A percentile compares a stretch with the other conserved stretches of the same genome.
Evolutionary conservation across 805 yeast species (phyloP).

Genomic region (Pichia sporocuriosa): DNA sequence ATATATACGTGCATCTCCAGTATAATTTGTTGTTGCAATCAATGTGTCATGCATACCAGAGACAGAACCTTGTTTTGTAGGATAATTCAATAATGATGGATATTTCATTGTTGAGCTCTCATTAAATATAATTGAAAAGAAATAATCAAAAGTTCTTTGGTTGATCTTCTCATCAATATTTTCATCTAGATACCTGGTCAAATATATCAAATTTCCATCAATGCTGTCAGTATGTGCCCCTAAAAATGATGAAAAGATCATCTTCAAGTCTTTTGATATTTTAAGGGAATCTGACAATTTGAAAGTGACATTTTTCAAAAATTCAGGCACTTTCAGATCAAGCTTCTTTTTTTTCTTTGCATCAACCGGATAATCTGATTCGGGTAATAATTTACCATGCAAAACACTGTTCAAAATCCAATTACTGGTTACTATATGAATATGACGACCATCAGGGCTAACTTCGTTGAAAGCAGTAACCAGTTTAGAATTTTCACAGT

Average conservation of each 20-base stretch:
- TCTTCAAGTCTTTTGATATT: not conserved
- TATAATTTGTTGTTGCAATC: conserved; percentile 70
- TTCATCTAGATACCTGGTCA: conserved; percentile 13
- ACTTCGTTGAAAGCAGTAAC: conserved; percentile 23
- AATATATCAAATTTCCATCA: not conserved
- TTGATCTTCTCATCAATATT: conserved; percentile 35
- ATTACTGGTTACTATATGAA: conserved; percentile 62
- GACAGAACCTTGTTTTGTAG: conserved; percentile 48
- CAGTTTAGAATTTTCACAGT: conserved; percentile 43
- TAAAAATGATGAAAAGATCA: no score
- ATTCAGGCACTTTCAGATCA: not conserved
- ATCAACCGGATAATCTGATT: conserved; percentile 13
- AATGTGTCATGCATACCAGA: conserved; percentile 46
- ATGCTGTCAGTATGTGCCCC: no score
- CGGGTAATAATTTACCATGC: conserved; percentile 31
- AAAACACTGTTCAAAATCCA: conserved; percentile 44
- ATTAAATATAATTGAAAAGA: conserved; percentile 57
- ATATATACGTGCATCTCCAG: conserved; percentile 78
- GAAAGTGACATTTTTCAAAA: not conserved
- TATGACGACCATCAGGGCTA: conserved; percentile 29
- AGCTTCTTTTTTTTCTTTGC: not conserved
- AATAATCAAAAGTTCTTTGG: conserved; percentile 60
- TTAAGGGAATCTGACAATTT: conserved; percentile 1
- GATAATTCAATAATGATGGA: conserved; percentile 56
- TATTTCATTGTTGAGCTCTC: conserved; percentile 50